phyloP scores from a whole-genome alignment of 2,329 filamentous ascomycete species.

The Kalmusia sp. region DNA sequence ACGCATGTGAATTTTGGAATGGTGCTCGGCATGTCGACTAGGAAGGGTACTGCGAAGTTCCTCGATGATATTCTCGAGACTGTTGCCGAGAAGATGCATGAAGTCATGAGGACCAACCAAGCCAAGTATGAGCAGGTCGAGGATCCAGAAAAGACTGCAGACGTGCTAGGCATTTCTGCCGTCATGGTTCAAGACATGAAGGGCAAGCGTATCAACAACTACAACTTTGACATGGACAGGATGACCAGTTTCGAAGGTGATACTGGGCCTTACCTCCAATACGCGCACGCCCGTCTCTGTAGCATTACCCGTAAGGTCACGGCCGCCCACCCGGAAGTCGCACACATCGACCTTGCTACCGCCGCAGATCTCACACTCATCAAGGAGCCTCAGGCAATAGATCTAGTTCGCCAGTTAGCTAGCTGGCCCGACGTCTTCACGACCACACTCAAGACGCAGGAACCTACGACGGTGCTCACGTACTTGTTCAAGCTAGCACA shows the following conservation, averaged over 20 bases:
- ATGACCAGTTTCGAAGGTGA: slow-evolving; percentile 88
- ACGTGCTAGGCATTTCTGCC: slow-evolving; percentile 88
- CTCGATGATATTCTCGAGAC: slow-evolving; percentile 58
- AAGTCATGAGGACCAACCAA: slow-evolving; percentile 91
- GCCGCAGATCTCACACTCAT: slow-evolving; percentile 75
- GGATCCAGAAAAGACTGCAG: slow-evolving; percentile 80
- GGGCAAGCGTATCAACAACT: slow-evolving; percentile 78
- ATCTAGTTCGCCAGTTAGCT: slow-evolving; percentile 76
- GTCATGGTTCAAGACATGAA: slow-evolving; percentile 99
- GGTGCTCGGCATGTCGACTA: slow-evolving; percentile 70
- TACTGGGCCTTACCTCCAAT: slow-evolving; percentile 85
- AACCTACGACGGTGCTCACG: slow-evolving; percentile 71
- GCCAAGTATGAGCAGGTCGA: slow-evolving; percentile 81
- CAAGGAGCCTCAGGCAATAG: slow-evolving; percentile 73
- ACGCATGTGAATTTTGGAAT: slow-evolving; percentile 72
- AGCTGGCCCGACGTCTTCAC: slow-evolving; percentile 86
- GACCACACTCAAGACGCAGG: slow-evolving; percentile 84
- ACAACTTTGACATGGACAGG: slow-evolving; percentile 78
- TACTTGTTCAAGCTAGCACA: slow-evolving; percentile 82
- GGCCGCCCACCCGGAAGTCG: slow-evolving; percentile 54
- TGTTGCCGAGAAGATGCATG: slow-evolving; percentile 95
- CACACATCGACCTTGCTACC: slow-evolving; percentile 62
- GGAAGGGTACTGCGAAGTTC: slow-evolving; percentile 65
- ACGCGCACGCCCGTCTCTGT: slow-evolving; percentile 63
- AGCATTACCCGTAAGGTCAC: slow-evolving; percentile 60